These are phyloP conservation scores for Pichia kluyveri DNA, from an alignment of 805 yeast species.

Conservation along the genomic window DNA sequence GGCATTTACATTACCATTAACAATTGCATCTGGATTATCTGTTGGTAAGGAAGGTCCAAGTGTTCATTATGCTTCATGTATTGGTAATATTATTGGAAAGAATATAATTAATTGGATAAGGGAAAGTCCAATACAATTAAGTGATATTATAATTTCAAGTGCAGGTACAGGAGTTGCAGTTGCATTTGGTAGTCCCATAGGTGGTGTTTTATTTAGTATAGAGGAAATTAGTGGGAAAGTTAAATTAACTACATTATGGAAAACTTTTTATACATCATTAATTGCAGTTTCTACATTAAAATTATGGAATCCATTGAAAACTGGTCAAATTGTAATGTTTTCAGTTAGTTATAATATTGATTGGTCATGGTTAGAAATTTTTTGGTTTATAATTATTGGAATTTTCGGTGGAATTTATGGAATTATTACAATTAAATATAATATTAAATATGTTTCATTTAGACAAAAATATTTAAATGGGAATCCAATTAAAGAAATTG, in stretches of 20 bases:
- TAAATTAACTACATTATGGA: constrained; percentile 77
- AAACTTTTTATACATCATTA: constrained; percentile 82
- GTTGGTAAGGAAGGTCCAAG: constrained; percentile 98
- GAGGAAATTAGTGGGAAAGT: constrained; percentile 81
- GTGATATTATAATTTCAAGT: constrained; percentile 76
- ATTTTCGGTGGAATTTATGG: constrained; percentile 91
- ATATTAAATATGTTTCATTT: constrained; percentile 67
- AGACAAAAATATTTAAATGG: constrained; percentile 54
- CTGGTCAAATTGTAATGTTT: constrained; percentile 89
- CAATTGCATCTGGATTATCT: constrained; percentile 87
- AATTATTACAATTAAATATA: constrained; percentile 61
- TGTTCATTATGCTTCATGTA: constrained; percentile 96
- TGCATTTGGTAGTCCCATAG: constrained; percentile 94
- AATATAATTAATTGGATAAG: constrained; percentile 34
- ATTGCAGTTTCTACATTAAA: constrained; percentile 79
- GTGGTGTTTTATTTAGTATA: constrained; percentile 87
- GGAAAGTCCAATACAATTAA: constrained; percentile 33
- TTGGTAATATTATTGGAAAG: constrained; percentile 71
- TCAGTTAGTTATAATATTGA: constrained; percentile 79
- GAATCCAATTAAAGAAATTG: constrained; percentile 53
- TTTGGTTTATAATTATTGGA: constrained; percentile 72
- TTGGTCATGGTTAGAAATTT: constrained; percentile 84
- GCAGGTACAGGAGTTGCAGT: constrained; percentile 99
- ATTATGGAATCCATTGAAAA: constrained; percentile 80
- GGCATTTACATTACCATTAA: constrained; percentile 73